These are phyloP conservation scores for Eimeria mitis DNA, from an alignment of 169 alveolate species.

Conservation along the genomic window DNA sequence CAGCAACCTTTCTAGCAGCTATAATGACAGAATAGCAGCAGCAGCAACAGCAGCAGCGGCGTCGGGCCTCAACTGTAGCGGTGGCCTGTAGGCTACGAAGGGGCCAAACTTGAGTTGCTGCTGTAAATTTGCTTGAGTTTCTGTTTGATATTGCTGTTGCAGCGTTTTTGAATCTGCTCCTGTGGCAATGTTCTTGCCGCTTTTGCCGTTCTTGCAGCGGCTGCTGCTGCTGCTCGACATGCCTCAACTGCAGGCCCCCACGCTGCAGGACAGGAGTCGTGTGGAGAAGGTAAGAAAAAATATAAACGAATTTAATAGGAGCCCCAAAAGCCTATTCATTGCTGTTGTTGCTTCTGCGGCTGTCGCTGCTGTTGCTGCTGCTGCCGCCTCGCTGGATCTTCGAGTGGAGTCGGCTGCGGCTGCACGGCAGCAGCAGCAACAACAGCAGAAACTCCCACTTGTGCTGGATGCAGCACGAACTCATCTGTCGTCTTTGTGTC, in stretches of 20 bases:
- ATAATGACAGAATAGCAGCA: background rate
- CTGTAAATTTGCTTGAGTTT: background rate
- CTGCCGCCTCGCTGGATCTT: background rate
- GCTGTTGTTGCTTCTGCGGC: background rate
- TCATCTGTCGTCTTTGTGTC: background rate
- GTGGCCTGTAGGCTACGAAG: background rate
- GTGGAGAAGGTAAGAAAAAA: too few species aligned
- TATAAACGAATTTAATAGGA: too few species aligned
- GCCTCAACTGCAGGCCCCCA: background rate
- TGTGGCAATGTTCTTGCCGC: background rate
- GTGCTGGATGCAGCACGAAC: background rate
- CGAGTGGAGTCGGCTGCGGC: conserved; percentile 13
- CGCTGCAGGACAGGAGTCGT: background rate
- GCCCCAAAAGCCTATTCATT: background rate
- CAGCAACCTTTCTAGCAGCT: background rate
- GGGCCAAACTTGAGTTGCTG: background rate
- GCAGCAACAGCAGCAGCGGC: background rate
- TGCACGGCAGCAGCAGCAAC: background rate
- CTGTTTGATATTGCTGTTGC: background rate
- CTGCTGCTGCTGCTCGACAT: background rate
- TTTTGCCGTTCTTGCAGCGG: background rate
- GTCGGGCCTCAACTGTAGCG: background rate
- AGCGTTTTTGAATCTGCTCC: background rate
- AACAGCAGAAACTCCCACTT: background rate
- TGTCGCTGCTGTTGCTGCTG: background rate